Evolutionary conservation across 306 rosid species (phyloP).

Genomic region (Lathyrus sativus): DNA sequence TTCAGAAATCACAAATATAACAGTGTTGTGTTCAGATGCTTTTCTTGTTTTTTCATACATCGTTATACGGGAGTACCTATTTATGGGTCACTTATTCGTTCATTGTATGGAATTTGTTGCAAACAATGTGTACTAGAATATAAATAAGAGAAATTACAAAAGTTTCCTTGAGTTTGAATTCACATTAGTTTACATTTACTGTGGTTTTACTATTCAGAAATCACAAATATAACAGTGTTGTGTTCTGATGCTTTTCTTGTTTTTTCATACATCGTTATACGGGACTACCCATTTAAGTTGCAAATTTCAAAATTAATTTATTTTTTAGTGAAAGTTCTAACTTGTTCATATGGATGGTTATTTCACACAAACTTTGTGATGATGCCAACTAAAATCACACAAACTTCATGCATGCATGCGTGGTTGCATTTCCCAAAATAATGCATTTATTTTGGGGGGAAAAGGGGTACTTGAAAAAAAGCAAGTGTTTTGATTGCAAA

Average conservation of each 20-base stretch:
- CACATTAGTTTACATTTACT: neutral
- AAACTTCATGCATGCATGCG: constrained; percentile 47
- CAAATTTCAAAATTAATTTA: neutral
- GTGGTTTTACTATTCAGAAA: neutral
- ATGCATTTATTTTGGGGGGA: neutral
- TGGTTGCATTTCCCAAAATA: constrained; percentile 30
- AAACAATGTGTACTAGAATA: constrained; percentile 14
- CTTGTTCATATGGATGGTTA: constrained; percentile 33
- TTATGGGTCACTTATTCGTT: constrained; percentile 5
- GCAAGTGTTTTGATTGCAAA: neutral
- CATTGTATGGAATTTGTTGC: constrained; percentile 11
- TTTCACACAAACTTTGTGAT: constrained; percentile 38
- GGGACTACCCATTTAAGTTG: neutral
- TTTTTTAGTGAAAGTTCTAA: neutral
- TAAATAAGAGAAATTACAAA: neutral
- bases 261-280: no score
- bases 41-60: neutral
- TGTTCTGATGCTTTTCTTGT: neutral
- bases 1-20: neutral
- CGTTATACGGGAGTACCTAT: neutral
- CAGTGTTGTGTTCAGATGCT: neutral
- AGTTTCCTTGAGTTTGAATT: constrained; percentile 22
- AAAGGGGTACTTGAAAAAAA: neutral
- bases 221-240: neutral
- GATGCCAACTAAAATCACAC: neutral